Percentiles rank a stretch among this genome's conserved stretches.
Conservation (phyloP, 805 yeast genomes). For the Yarrowia bubula region DNA sequence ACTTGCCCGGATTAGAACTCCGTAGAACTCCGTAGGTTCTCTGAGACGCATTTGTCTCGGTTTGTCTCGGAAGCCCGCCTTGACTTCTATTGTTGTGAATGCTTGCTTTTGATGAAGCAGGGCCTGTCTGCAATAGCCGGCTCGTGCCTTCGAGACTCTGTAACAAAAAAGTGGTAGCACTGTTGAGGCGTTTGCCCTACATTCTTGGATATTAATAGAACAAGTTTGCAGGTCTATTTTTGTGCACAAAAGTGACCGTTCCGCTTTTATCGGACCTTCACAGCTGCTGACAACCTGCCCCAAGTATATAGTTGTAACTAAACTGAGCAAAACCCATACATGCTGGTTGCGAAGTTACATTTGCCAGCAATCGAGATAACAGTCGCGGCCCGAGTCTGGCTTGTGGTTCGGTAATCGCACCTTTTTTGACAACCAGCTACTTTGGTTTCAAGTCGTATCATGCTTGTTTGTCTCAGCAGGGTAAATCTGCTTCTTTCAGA, state of each 20-base stretch:
- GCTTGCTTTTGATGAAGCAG: background rate
- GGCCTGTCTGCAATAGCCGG: background rate
- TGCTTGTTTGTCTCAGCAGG: constrained; percentile 1
- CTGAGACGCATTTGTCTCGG: background rate
- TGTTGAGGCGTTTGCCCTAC: background rate
- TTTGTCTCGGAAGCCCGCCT: background rate
- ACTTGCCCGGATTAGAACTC: background rate
- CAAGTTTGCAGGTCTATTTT: background rate
- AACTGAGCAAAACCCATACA: no score
- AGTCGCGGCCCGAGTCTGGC: no score
- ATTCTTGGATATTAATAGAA: constrained; percentile 1
- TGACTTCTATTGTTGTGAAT: background rate
- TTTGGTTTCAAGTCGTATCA: background rate
- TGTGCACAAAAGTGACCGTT: background rate
- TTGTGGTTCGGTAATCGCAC: no score
- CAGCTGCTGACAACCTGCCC: no score
- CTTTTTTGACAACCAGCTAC: background rate
- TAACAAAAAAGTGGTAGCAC: background rate
- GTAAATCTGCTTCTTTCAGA: background rate
- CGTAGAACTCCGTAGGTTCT: background rate
- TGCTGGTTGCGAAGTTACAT: no score
- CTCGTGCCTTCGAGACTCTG: constrained; percentile 2
- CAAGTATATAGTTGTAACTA: no score
- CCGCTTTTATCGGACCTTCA: no score
- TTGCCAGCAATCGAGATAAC: no score